Evolutionary conservation across 2,329 filamentous ascomycete genomes (phyloP).

Genomic region (Diaporthe sp.): DNA sequence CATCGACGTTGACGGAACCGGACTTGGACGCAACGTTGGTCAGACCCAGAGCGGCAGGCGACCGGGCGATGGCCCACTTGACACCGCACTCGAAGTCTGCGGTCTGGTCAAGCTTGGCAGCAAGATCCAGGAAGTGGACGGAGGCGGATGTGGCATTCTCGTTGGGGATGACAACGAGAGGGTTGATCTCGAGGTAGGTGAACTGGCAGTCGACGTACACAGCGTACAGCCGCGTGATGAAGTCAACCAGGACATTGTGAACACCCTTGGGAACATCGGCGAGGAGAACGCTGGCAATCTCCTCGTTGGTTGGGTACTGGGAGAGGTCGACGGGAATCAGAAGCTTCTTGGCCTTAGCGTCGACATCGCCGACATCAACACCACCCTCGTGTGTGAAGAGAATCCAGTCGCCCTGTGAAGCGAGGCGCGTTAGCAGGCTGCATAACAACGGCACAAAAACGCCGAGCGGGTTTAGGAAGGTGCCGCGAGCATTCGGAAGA

Average conservation of each 20-base stretch:
- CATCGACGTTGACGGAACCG: constrained; percentile 91
- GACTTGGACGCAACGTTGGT: constrained; percentile 74
- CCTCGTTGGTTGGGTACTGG: constrained; percentile 95
- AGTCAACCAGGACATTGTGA: constrained; percentile 98
- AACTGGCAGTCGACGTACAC: constrained; percentile 99
- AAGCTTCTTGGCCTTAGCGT: constrained; percentile 98
- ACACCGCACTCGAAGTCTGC: constrained; percentile 99
- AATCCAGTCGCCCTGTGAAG: constrained; percentile 92
- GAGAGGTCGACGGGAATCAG: constrained; percentile 95
- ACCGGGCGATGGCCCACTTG: constrained; percentile 98
- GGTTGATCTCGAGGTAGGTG: constrained; percentile 99
- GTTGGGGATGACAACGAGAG: constrained; percentile 97
- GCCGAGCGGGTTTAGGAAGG: constrained; percentile 43
- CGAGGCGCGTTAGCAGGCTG: constrained; percentile 27
- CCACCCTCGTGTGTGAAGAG: constrained; percentile 99
- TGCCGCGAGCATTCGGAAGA: constrained; percentile 34
- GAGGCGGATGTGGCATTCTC: constrained; percentile 90
- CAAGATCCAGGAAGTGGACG: constrained; percentile 98
- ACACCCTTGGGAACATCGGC: constrained; percentile 95
- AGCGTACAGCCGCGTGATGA: constrained; percentile 97
- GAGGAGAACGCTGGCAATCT: constrained; percentile 87
- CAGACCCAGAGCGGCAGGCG: constrained; percentile 88
- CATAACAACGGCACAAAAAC: constrained; percentile 41
- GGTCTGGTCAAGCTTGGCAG: constrained; percentile 98
- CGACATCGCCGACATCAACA: constrained; percentile 99